Percentiles rank a stretch among this genome's conserved stretches.
Conservation (phyloP, 371 early-diverging fungal species). For the Mucor piriformis region DNA sequence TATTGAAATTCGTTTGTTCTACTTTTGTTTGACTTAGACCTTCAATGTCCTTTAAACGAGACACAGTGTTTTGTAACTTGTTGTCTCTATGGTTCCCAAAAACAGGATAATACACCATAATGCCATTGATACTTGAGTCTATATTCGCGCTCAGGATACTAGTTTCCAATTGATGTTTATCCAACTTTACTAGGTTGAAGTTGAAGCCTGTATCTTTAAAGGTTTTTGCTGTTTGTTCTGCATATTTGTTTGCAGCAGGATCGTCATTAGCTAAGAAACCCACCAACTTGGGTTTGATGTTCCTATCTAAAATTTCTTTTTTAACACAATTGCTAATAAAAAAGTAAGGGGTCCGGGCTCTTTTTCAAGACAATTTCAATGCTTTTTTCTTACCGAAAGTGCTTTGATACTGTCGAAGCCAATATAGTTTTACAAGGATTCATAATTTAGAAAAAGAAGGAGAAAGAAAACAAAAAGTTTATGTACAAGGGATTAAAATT, state of each 20-base stretch:
- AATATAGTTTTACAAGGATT: slow-evolving; percentile 57
- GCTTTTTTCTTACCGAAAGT: slow-evolving; percentile 53
- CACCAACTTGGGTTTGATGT: slow-evolving; percentile 80
- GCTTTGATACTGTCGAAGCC: slow-evolving; percentile 56
- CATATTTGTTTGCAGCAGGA: slow-evolving; percentile 87
- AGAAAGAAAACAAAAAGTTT: neutral
- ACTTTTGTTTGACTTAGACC: slow-evolving; percentile 86
- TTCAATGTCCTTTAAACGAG: slow-evolving; percentile 91
- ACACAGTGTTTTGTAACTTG: slow-evolving; percentile 88
- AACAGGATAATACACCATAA: slow-evolving; percentile 95
- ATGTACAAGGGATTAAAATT: neutral
- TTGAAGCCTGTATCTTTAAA: slow-evolving; percentile 86
- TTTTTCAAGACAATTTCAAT: too few species aligned
- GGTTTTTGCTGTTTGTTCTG: slow-evolving; percentile 89
- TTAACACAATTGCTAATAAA: slow-evolving; percentile 73
- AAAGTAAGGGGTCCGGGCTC: neutral
- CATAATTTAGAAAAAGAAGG: neutral
- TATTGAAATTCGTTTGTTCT: too few species aligned
- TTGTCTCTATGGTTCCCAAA: slow-evolving; percentile 88
- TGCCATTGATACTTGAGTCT: slow-evolving; percentile 82
- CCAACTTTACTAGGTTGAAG: slow-evolving; percentile 87
- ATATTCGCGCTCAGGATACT: slow-evolving; percentile 84
- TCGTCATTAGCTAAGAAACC: slow-evolving; percentile 95
- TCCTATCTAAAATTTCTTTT: slow-evolving; percentile 55
- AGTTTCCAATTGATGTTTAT: slow-evolving; percentile 80